These are phyloP conservation scores for Apiospora arundinis DNA, from an alignment of 2,329 filamentous ascomycete genomes.

Conservation along the genomic window DNA sequence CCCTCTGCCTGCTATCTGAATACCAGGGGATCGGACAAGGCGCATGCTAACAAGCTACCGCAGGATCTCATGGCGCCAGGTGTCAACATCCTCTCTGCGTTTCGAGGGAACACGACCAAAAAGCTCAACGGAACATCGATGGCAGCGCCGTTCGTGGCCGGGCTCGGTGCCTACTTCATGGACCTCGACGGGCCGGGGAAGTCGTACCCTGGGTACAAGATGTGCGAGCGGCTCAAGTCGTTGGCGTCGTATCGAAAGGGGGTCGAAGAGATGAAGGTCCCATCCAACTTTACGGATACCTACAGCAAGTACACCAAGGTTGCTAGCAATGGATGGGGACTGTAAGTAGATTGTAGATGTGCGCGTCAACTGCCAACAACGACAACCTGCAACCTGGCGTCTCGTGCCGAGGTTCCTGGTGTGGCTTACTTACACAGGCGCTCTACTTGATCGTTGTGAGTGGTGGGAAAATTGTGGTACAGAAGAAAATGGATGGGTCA, in stretches of 20 bases:
- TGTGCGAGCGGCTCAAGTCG: constrained; percentile 29
- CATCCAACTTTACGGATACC: not conserved
- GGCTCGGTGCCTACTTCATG: constrained; percentile 54
- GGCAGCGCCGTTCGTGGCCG: constrained; percentile 59
- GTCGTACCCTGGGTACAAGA: constrained; percentile 21
- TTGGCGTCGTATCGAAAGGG: not conserved
- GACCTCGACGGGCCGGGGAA: constrained; percentile 22
- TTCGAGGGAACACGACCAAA: constrained; percentile 39
- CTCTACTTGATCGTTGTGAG: not conserved
- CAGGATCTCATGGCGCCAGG: constrained; percentile 29
- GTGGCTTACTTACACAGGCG: too few relatives aligned
- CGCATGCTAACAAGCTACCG: not conserved
- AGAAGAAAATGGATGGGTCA: not conserved
- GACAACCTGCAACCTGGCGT: too few relatives aligned
- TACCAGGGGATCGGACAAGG: too few relatives aligned
- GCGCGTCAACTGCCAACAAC: too few relatives aligned
- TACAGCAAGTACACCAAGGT: not conserved
- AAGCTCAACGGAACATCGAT: constrained; percentile 57
- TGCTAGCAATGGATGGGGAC: not conserved
- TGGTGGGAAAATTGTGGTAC: not conserved
- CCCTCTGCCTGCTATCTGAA: too few relatives aligned
- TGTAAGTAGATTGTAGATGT: too few relatives aligned
- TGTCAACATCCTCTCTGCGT: constrained; percentile 42
- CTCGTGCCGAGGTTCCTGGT: too few relatives aligned
- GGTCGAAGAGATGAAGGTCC: not conserved